phyloP scores from a whole-genome alignment of 306 rosid genomes.

The Pterocarpus santalinus region DNA sequence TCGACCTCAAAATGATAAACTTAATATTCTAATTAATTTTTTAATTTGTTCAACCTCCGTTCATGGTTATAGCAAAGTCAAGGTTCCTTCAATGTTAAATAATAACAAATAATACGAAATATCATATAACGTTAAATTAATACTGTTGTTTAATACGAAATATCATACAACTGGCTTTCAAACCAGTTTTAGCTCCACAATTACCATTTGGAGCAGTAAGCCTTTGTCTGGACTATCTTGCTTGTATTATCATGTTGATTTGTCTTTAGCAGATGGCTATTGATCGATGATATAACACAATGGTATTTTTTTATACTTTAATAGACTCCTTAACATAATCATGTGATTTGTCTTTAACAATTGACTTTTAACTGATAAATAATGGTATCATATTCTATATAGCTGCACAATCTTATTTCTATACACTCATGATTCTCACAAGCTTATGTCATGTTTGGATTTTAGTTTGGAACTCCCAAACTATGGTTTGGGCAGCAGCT shows the following conservation, averaged over 20 bases:
- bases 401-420: no score
- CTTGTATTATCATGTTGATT: not conserved
- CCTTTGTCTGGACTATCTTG: slow-evolving; percentile 7
- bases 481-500: no score
- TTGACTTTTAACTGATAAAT: not conserved
- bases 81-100: slow-evolving; percentile 12
- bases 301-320: not conserved
- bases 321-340: not conserved
- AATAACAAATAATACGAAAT: not conserved
- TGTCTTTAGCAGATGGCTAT: not conserved
- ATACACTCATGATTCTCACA: no score
- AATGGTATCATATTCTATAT: not conserved
- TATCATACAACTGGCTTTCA: not conserved
- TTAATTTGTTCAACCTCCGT: not conserved
- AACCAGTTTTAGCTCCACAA: slow-evolving; percentile 7
- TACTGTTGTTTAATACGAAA: not conserved
- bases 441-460: no score
- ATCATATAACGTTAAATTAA: not conserved
- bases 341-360: slow-evolving; percentile 23
- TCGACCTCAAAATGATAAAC: not conserved
- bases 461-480: no score
- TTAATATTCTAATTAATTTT: not conserved
- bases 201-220: not conserved
- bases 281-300: not conserved
- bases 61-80: not conserved